A percentile compares a stretch with the other conserved stretches of the same genome.
phyloP scores from a whole-genome alignment of 1,139 yeast species.

The Hyphopichia wangnamkhiaoensis region DNA sequence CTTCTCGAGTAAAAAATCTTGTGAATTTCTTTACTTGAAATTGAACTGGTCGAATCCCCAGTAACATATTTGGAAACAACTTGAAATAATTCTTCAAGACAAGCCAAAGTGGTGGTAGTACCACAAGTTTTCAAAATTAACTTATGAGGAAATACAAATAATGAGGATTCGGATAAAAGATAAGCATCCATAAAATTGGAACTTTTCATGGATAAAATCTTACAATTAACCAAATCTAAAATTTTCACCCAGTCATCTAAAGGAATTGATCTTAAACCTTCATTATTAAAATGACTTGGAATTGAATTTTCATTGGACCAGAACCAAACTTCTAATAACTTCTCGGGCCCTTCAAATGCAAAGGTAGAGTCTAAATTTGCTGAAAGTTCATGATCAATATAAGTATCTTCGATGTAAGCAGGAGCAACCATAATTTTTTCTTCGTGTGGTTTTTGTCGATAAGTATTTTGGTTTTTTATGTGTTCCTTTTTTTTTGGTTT shows the following conservation, averaged over 20 bases:
- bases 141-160: slow-evolving; percentile 87
- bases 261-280: slow-evolving; percentile 67
- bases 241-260: slow-evolving; percentile 68
- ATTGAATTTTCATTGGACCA: slow-evolving; percentile 41
- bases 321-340: slow-evolving; percentile 88
- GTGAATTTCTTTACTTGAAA: slow-evolving; percentile 45
- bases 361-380: slow-evolving; percentile 79
- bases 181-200: slow-evolving; percentile 75
- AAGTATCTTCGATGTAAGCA: slow-evolving; percentile 48
- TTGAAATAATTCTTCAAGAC: slow-evolving; percentile 65
- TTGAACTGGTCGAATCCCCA: slow-evolving; percentile 17
- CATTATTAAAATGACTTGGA: slow-evolving; percentile 35
- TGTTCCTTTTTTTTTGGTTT: slow-evolving; percentile 6
- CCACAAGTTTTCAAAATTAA: slow-evolving; percentile 93
- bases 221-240: slow-evolving; percentile 83
- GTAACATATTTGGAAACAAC: slow-evolving; percentile 33
- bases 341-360: slow-evolving; percentile 98
- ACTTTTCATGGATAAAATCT: slow-evolving; percentile 77
- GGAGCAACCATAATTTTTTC: slow-evolving; percentile 42
- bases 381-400: slow-evolving; percentile 77
- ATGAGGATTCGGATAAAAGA: slow-evolving; percentile 82
- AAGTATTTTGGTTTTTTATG: slow-evolving; percentile 2
- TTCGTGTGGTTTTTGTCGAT: slow-evolving; percentile 12
- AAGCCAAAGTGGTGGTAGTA: slow-evolving; percentile 85
- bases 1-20: slow-evolving; percentile 88